These are phyloP conservation scores for Paspalum notatum DNA, from an alignment of 176 grass and related monocot species.

Conservation along the genomic window DNA sequence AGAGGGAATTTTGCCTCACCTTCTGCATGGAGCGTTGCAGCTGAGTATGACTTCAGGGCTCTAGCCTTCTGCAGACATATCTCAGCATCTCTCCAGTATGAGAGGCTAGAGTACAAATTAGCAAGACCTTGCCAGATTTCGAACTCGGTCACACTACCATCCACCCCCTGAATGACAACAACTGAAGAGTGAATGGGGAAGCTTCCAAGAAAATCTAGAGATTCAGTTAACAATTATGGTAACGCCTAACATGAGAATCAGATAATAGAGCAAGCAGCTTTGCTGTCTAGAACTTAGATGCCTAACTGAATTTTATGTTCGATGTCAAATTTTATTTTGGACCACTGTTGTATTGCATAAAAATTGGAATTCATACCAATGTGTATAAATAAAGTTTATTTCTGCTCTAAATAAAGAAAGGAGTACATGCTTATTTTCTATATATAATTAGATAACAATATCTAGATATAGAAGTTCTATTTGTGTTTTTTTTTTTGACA, in stretches of 20 bases:
- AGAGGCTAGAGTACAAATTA: conserved; percentile 80
- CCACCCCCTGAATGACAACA: conserved; percentile 29
- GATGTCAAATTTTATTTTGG: too few relatives aligned
- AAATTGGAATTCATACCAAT: too few relatives aligned
- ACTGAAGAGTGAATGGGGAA: neutral
- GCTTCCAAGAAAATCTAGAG: neutral
- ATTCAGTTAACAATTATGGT: neutral
- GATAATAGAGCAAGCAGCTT: neutral
- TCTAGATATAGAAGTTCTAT: too few relatives aligned
- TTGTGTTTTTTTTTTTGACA: too few relatives aligned
- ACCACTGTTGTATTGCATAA: too few relatives aligned
- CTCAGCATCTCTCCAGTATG: conserved; percentile 72
- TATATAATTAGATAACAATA: too few relatives aligned
- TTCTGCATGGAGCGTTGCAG: conserved; percentile 71
- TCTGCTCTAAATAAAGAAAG: too few relatives aligned
- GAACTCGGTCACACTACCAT: conserved; percentile 63
- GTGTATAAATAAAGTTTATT: too few relatives aligned
- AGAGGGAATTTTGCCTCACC: conserved; percentile 37
- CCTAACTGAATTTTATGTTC: too few relatives aligned
- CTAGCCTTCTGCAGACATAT: conserved; percentile 93
- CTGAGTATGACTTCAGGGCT: conserved; percentile 70
- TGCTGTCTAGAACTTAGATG: too few relatives aligned
- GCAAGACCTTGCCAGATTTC: conserved; percentile 98
- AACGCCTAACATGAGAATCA: neutral
- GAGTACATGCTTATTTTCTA: too few relatives aligned